Base-by-base conservation (phyloP, 1,284 basidiomycete genomes). In the Trichosporon ovoides region DNA sequence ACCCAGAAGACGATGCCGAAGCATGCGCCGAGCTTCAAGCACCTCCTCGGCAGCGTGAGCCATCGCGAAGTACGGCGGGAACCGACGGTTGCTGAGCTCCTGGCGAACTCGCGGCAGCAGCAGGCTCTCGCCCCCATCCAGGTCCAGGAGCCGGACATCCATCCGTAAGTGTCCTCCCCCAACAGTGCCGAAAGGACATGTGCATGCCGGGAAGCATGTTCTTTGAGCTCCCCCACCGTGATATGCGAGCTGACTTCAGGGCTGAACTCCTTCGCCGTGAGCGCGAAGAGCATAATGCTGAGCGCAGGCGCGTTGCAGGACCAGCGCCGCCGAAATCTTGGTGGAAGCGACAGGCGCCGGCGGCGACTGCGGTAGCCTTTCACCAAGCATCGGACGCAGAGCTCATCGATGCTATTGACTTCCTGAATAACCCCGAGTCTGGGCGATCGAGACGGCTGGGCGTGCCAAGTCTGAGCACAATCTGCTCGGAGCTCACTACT, bases 21-120 rank as follows among this genome's bases (percentile, higher is more conserved):
- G 59, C 73, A 75, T 65, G 63, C 68, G 13, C 66, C 67, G 6
- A 66, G 67, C 13, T 75, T 73, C 69, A 75, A 73, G 52, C 69
- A 75, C 38, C 68, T 75, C 31, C 28, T 63, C 22, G 61, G 61
- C 20, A 19, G 53, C 13, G 43, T 37, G 38, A 60, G 35, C 40
- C 61, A 48, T 61, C 66, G 46, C 62, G 48, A 52, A 19, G 28
- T 55, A 31, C 19, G 43, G 51, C 59, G 55, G 40, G 58, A 61
- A 20, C 59, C 57, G 34, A 64, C 59, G n/a, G 68, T 73, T 19
- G 70, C 67, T 34, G 70, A 72, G 33, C 59, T 71, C 12, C 53
- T 73, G 5, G 53, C 55, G 2, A 46, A 49, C 16, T 71, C 68
- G 11, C 53, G 70, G 34, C 43, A 37, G 31, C 59, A 52, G 58